These are phyloP conservation scores for Arthrobotrys sphaeroides DNA, from an alignment of 2,329 filamentous ascomycete species.

Conservation along the genomic window DNA sequence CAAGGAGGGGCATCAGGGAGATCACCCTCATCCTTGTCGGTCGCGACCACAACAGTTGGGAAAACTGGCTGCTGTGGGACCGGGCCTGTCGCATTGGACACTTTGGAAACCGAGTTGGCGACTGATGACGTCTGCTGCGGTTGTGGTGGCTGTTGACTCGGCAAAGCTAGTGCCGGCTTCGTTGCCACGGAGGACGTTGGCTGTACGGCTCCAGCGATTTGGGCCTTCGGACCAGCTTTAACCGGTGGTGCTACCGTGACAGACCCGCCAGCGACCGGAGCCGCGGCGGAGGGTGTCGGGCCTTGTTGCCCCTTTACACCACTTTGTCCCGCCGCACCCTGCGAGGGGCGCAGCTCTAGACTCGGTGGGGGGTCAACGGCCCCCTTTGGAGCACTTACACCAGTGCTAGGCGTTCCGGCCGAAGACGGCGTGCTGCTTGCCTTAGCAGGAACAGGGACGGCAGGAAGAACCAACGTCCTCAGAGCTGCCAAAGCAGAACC, in stretches of 20 bases:
- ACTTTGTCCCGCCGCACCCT: too few relatives aligned
- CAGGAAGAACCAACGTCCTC: not conserved
- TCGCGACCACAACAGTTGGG: not conserved
- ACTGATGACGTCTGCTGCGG: not conserved
- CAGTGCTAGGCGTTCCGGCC: not conserved
- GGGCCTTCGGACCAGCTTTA: not conserved
- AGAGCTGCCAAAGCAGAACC: not conserved
- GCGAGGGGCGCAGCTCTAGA: not conserved
- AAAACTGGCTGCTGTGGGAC: conserved; percentile 11
- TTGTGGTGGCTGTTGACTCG: not conserved
- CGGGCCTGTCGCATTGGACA: not conserved
- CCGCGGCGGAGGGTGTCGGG: not conserved
- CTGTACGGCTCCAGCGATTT: not conserved
- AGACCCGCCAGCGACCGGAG: not conserved
- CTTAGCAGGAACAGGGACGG: not conserved
- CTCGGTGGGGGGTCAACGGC: not conserved
- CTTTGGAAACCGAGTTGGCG: not conserved
- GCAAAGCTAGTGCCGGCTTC: not conserved
- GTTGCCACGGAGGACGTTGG: not conserved
- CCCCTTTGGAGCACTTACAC: not conserved
- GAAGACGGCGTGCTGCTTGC: not conserved
- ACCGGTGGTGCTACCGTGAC: not conserved
- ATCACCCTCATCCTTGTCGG: conserved; percentile 2
- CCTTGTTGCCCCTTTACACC: not conserved
- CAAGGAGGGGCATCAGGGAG: conserved; percentile 14